Percentiles rank a stretch among this genome's conserved stretches.
These are phyloP conservation scores for Fomitopsis palustris DNA, from an alignment of 1,284 basidiomycete genomes.

Conservation along the genomic window DNA sequence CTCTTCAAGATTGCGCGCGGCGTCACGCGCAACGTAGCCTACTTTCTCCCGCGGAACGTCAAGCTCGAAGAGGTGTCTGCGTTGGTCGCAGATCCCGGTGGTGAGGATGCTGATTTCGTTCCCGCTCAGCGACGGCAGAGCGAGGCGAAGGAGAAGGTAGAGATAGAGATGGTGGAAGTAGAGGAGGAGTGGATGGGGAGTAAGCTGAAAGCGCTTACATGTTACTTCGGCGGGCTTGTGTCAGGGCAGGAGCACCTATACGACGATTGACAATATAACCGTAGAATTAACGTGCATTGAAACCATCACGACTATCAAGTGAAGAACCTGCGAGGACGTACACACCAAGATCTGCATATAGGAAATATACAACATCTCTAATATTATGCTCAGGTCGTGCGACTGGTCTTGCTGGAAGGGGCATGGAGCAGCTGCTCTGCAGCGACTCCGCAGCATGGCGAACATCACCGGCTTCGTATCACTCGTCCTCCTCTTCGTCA, in stretches of 20 bases:
- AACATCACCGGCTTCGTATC: neutral
- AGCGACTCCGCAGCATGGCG: no score
- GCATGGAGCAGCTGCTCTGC: neutral
- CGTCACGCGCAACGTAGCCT: constrained; percentile 82
- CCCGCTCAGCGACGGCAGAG: neutral
- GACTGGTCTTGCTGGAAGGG: neutral
- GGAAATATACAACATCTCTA: neutral
- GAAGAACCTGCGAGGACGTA: neutral
- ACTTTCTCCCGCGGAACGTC: constrained; percentile 87
- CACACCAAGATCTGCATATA: neutral
- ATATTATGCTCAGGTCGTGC: neutral
- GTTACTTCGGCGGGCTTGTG: constrained; percentile 77
- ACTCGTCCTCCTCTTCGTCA: constrained; percentile 4
- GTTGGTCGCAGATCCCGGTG: constrained; percentile 19
- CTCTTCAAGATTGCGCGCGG: constrained; percentile 72
- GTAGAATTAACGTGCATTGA: no score
- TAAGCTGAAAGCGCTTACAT: constrained; percentile 82
- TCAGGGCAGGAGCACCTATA: constrained; percentile 63
- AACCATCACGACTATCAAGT: no score
- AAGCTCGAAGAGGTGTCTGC: constrained; percentile 69
- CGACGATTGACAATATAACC: constrained; percentile 8
- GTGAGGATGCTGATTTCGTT: neutral
- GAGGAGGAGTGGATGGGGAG: constrained; percentile 89
- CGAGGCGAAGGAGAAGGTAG: constrained; percentile 25
- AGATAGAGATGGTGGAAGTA: constrained; percentile 60